These are phyloP conservation scores for Bacterosira constricta DNA, from an alignment of 108 stramenopile genomes.

Conservation along the genomic window DNA sequence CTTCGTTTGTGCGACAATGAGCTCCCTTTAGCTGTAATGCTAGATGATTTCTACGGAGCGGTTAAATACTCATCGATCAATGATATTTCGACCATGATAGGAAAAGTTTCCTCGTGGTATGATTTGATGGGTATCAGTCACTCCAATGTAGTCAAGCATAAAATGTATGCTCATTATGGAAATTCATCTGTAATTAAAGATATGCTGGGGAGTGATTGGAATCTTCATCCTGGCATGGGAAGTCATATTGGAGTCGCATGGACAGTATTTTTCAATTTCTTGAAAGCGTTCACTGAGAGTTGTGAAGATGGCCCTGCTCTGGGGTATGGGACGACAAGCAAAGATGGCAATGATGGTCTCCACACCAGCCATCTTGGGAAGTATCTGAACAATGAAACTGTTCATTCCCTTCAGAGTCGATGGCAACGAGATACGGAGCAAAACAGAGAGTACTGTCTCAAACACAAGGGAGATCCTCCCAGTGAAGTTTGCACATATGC, in stretches of 20 bases:
- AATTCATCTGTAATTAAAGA: too few species aligned
- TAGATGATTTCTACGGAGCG: too few species aligned
- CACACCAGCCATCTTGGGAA: background rate
- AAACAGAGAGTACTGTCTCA: background rate
- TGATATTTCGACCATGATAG: too few species aligned
- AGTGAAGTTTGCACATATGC: slow-evolving; percentile 25
- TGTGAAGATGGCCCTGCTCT: slow-evolving; percentile 7
- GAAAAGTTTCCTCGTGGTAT: too few species aligned
- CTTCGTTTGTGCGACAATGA: too few species aligned
- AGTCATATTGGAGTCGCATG: slow-evolving; percentile 32
- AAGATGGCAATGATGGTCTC: background rate
- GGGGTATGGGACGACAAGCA: background rate
- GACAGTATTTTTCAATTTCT: slow-evolving; percentile 29
- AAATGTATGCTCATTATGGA: too few species aligned
- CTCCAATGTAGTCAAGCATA: too few species aligned
- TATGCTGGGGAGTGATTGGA: slow-evolving; percentile 6
- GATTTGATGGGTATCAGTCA: too few species aligned
- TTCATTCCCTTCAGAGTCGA: background rate
- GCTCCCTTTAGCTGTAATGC: too few species aligned
- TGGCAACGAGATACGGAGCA: background rate
- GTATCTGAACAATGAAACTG: background rate
- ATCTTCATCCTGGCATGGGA: slow-evolving; percentile 27
- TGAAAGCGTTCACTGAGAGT: slow-evolving; percentile 17
- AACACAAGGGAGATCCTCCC: background rate
- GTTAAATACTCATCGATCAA: too few species aligned